These are phyloP conservation scores for Diaporthe nobilis DNA, from an alignment of 2,329 filamentous ascomycete genomes.

Conservation along the genomic window DNA sequence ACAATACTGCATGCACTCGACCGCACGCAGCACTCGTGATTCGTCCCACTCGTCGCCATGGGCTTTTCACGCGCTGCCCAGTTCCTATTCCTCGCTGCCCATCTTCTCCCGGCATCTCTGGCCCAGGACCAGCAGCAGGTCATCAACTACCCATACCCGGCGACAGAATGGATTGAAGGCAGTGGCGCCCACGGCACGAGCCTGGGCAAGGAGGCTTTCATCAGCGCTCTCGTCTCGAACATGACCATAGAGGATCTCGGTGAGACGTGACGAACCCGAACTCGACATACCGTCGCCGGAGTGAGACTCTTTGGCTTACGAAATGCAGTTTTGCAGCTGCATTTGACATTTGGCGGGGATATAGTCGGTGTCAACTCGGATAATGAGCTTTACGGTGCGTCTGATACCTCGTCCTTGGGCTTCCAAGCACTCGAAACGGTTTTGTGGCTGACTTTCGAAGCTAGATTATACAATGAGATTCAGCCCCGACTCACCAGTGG, in stretches of 20 bases:
- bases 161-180: constrained; percentile 35
- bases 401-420: constrained; percentile 38
- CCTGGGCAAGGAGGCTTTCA: constrained; percentile 46
- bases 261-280: constrained; percentile 37
- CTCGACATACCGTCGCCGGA: constrained; percentile 3
- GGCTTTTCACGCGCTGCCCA: not conserved
- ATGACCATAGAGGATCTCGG: constrained; percentile 52
- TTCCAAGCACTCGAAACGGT: not conserved
- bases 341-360: constrained; percentile 60
- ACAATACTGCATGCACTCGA: not conserved
- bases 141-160: constrained; percentile 17
- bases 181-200: constrained; percentile 19
- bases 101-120: not conserved
- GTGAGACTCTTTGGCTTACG: constrained; percentile 33
- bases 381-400: constrained; percentile 53
- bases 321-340: constrained; percentile 54
- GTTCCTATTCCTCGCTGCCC: not conserved
- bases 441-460: constrained; percentile 41
- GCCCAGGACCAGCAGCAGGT: constrained; percentile 17
- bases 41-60: not conserved
- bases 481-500: constrained; percentile 55
- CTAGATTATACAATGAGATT: constrained; percentile 52
- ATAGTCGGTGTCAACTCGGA: constrained; percentile 55
- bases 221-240: constrained; percentile 48
- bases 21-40: not conserved